Conservation (phyloP, 768 basidiomycete species). For the Hydnum rufescens region DNA sequence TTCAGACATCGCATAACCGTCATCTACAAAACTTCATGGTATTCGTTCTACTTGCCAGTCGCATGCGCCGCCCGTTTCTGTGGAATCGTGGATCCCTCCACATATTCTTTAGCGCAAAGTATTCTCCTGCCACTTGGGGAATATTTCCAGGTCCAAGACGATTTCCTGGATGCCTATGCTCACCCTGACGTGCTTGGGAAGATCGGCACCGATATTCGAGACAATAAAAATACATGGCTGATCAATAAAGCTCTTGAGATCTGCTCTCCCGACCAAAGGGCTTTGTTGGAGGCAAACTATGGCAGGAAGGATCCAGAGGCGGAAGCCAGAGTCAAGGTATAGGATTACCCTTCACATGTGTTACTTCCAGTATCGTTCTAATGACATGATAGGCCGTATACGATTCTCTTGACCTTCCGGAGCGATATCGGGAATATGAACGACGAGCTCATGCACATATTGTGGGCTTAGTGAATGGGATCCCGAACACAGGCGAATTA, state of each 20-base stretch:
- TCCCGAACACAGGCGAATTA: constrained; percentile 22
- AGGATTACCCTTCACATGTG: no score
- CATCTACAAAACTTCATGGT: constrained; percentile 92
- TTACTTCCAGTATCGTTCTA: no score
- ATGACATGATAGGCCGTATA: no score
- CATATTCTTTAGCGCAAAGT: constrained; percentile 52
- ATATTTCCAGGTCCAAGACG: constrained; percentile 98
- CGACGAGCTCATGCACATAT: constrained; percentile 45
- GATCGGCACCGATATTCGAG: constrained; percentile 92
- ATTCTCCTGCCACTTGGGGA: constrained; percentile 87
- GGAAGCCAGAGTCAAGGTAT: constrained; percentile 44
- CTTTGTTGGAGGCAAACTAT: constrained; percentile 35
- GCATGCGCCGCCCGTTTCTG: constrained; percentile 76
- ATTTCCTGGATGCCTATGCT: constrained; percentile 83
- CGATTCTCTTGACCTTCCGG: constrained; percentile 45
- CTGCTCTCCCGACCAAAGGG: constrained; percentile 23
- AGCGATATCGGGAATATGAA: constrained; percentile 62
- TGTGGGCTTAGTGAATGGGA: constrained; percentile 43
- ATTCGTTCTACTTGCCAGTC: constrained; percentile 97
- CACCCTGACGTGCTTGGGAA: constrained; percentile 86
- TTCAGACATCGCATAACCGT: constrained; percentile 77
- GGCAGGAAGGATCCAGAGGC: constrained; percentile 34
- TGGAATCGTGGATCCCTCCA: constrained; percentile 34
- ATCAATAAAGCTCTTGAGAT: constrained; percentile 61
- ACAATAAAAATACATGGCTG: constrained; percentile 99